Evolutionary conservation across 2,329 filamentous ascomycete species (phyloP).

Genomic region (Aspergillus ochraceoroseus): DNA sequence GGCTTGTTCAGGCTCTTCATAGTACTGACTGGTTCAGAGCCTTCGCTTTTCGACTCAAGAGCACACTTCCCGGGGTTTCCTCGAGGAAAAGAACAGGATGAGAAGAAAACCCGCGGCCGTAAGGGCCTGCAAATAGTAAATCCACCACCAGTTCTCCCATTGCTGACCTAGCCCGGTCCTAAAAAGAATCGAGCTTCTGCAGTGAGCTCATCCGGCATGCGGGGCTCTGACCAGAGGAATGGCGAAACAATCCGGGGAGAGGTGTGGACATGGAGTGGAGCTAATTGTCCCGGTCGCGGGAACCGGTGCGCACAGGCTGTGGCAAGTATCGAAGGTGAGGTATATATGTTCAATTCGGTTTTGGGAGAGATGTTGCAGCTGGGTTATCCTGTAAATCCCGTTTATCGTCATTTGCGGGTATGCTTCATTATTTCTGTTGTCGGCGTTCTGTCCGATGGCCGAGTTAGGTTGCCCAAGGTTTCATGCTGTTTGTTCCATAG

Average conservation of each 20-base stretch:
- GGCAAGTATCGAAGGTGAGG: constrained; percentile 58
- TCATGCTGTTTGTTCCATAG: not conserved
- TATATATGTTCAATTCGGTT: constrained; percentile 51
- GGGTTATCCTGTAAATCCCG: not conserved
- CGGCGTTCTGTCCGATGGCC: constrained; percentile 10
- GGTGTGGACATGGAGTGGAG: constrained; percentile 57
- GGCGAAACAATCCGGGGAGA: constrained; percentile 65
- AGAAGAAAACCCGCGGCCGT: constrained; percentile 59
- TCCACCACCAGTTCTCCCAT: constrained; percentile 71
- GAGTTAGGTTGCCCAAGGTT: constrained; percentile 1
- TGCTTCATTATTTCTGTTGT: not conserved
- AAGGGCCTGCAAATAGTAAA: constrained; percentile 82
- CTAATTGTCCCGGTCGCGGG: constrained; percentile 23
- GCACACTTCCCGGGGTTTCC: constrained; percentile 75
- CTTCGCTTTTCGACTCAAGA: constrained; percentile 71
- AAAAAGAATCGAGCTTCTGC: constrained; percentile 62
- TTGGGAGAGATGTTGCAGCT: not conserved
- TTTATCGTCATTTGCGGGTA: not conserved
- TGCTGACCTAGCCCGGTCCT: constrained; percentile 73
- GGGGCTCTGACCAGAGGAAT: constrained; percentile 61
- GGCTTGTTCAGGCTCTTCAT: constrained; percentile 63
- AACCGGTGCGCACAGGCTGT: constrained; percentile 28
- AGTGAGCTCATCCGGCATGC: constrained; percentile 65
- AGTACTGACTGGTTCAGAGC: constrained; percentile 68
- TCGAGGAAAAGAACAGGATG: constrained; percentile 64